A percentile compares a stretch with the other conserved stretches of the same genome.
phyloP scores from a whole-genome alignment of 495 filamentous ascomycete genomes.

The Melanomma pulvis-pyrius region DNA sequence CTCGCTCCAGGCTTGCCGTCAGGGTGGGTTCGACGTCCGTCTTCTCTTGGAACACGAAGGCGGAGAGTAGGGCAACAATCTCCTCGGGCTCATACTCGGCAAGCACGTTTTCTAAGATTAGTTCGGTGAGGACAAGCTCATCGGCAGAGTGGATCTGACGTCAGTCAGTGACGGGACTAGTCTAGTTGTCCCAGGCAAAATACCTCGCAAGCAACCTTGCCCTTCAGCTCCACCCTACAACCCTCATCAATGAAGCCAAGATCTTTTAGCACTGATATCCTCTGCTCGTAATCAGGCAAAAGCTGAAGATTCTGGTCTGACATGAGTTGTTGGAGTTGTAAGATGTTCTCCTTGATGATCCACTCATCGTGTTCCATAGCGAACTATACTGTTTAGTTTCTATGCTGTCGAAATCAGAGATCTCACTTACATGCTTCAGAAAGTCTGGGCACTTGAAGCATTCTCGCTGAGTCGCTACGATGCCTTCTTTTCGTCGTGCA shows the following conservation, averaged over 20 bases:
- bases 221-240: slow-evolving; percentile 87
- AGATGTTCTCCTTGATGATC: slow-evolving; percentile 89
- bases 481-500: slow-evolving; percentile 64
- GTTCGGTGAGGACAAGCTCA: slow-evolving; percentile 94
- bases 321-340: slow-evolving; percentile 78
- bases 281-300: slow-evolving; percentile 96
- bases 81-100: slow-evolving; percentile 95
- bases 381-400: slow-evolving; percentile 55
- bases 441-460: slow-evolving; percentile 74
- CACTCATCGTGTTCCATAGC: slow-evolving; percentile 94
- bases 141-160: slow-evolving; percentile 86
- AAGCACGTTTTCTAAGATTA: slow-evolving; percentile 94
- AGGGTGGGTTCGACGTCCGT: slow-evolving; percentile 83
- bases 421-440: slow-evolving; percentile 72
- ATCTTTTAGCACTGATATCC: slow-evolving; percentile 86
- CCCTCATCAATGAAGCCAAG: slow-evolving; percentile 85
- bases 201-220: slow-evolving; percentile 94
- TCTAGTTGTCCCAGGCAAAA: not conserved
- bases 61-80: slow-evolving; percentile 89
- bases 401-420: slow-evolving; percentile 12
- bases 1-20: slow-evolving; percentile 79
- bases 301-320: slow-evolving; percentile 96
- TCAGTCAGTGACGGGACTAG: slow-evolving; percentile 15
- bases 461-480: slow-evolving; percentile 57
- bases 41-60: slow-evolving; percentile 99